Percentiles rank a stretch among this genome's conserved stretches.
phyloP scores from a whole-genome alignment of 345 rosid genomes.

The Camelina sativa region DNA sequence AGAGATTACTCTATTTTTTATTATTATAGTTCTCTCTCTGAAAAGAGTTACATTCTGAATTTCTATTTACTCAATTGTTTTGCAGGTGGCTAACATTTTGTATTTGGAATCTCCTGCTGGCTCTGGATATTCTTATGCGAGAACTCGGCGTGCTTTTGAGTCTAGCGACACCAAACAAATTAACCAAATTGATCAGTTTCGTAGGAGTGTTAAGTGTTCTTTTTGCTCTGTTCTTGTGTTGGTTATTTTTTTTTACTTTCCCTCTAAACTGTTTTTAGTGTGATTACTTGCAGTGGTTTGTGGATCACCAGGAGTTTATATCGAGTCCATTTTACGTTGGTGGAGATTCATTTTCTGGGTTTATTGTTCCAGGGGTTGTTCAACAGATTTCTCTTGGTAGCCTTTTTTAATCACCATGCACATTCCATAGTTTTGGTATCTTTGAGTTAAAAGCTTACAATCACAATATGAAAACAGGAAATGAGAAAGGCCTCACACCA shows the following conservation, averaged over 20 bases:
- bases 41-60: slow-evolving; percentile 8
- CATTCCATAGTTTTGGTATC: background rate
- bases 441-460: background rate
- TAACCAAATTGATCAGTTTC: slow-evolving; percentile 54
- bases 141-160: slow-evolving; percentile 41
- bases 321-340: slow-evolving; percentile 60
- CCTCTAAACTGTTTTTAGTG: no score
- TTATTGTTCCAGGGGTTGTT: slow-evolving; percentile 55
- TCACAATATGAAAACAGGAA: slow-evolving; percentile 55
- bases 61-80: slow-evolving; percentile 2
- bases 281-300: slow-evolving; percentile 59
- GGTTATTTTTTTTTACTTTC: background rate
- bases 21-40: background rate
- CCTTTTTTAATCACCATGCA: background rate
- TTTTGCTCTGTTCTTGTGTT: background rate
- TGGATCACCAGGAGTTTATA: slow-evolving; percentile 55
- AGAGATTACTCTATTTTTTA: background rate
- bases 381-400: slow-evolving; percentile 62
- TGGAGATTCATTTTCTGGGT: slow-evolving; percentile 80
- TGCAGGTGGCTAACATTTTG: slow-evolving; percentile 67
- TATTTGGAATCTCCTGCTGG: slow-evolving; percentile 79
- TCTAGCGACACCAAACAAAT: slow-evolving; percentile 59
- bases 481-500: slow-evolving; percentile 55
- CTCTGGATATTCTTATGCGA: slow-evolving; percentile 75
- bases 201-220: slow-evolving; percentile 52